These are phyloP conservation scores for Anthracocystis walkeri DNA, from an alignment of 1,284 basidiomycete species.

Conservation along the genomic window DNA sequence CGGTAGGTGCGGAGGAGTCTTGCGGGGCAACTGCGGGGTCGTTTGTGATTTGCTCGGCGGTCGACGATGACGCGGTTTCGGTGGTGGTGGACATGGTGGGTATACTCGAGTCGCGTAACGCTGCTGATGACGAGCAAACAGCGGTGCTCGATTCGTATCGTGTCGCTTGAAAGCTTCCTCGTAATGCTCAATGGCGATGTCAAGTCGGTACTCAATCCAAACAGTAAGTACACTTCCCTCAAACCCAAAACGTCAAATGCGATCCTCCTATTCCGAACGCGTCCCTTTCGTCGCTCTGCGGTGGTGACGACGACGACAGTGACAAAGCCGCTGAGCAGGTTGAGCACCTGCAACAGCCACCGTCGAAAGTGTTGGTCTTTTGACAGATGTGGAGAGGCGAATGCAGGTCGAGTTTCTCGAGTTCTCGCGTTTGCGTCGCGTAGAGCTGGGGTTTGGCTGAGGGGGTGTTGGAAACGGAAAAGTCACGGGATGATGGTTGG, in stretches of 20 bases:
- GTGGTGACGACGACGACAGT: not conserved
- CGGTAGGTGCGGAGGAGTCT: conserved; percentile 2
- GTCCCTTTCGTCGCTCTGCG: not conserved
- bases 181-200: not conserved
- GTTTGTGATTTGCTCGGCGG: not conserved
- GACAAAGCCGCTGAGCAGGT: not conserved
- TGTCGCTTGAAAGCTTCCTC: not conserved
- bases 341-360: too few relatives aligned
- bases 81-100: too few relatives aligned
- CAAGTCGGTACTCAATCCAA: not conserved
- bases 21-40: not conserved
- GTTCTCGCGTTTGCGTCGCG: conserved; percentile 27
- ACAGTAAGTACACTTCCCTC: too few relatives aligned
- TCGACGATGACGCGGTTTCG: not conserved
- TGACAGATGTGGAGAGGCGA: conserved; percentile 5
- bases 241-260: not conserved
- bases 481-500: conserved; percentile 56
- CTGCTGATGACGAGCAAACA: not conserved
- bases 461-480: conserved; percentile 23
- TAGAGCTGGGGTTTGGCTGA: conserved; percentile 18
- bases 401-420: conserved; percentile 20
- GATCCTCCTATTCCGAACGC: conserved; percentile 1
- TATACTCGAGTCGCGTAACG: conserved; percentile 1
- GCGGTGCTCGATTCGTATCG: not conserved
- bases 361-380: conserved; percentile 30